Conservation (phyloP, 331 rosid genomes). For the Rosa hybrid region DNA sequence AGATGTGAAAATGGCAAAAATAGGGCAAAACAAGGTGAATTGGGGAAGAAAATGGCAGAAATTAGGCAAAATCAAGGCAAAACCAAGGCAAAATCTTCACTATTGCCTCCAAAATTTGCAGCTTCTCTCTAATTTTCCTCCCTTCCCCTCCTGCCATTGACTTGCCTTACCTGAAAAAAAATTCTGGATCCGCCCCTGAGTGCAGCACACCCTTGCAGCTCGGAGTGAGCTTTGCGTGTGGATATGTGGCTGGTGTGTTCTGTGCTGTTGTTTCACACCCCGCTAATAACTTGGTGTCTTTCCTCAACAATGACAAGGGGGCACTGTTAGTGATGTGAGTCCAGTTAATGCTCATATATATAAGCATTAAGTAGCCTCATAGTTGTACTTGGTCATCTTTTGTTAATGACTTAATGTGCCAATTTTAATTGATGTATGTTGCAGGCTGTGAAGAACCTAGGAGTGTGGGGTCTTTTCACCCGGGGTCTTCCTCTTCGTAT, state of each 20-base stretch:
- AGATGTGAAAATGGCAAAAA: too few species aligned
- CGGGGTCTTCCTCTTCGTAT: conserved; percentile 86
- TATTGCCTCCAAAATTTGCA: too few species aligned
- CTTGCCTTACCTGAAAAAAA: too few species aligned
- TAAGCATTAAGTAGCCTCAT: neutral
- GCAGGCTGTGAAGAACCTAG: conserved; percentile 72
- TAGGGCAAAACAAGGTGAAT: too few species aligned
- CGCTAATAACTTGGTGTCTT: conserved; percentile 76
- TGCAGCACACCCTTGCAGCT: conserved; percentile 65
- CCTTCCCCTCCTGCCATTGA: too few species aligned
- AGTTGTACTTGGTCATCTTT: neutral
- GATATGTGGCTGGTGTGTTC: conserved; percentile 76
- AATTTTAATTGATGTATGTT: conserved; percentile 23
- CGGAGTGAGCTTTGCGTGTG: conserved; percentile 84
- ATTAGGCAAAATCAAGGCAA: too few species aligned
- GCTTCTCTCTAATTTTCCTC: too few species aligned
- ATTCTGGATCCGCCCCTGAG: too few species aligned
- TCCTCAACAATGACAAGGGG: conserved; percentile 82
- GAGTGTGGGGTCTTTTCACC: conserved; percentile 65
- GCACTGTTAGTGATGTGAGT: conserved; percentile 79
- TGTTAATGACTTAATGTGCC: neutral
- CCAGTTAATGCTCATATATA: neutral
- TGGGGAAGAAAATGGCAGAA: too few species aligned
- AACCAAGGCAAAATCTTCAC: too few species aligned
- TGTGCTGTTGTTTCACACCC: too few species aligned